Base-by-base conservation (phyloP, 2,329 filamentous ascomycete genomes). In the Pochonia chlamydosporia region DNA sequence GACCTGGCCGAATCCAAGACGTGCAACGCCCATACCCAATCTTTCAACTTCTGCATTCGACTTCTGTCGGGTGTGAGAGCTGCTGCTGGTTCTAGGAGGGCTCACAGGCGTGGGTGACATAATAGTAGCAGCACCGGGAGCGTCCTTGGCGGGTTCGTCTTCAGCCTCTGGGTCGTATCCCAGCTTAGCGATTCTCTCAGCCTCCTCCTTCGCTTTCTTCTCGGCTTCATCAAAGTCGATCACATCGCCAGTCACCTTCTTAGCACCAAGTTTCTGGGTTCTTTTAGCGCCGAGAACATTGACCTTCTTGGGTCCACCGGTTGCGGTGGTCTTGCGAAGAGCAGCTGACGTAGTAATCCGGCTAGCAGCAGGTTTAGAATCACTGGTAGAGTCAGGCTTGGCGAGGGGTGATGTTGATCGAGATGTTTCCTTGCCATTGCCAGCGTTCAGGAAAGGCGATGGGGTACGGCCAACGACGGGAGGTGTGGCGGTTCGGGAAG, bases 141-240 rank as follows among this genome's bases (percentile, higher is more conserved):
- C 74, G 31, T 70, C 57, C 28, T 65, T 65, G 51, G 70, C 67
- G 53, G 64, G 75, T 40, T 66, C 78, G 56, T 79, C 79, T 67
- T 95, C 92, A 18, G 89, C 91, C 53, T 96, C 87, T 1, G 91
- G 89, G 59, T 99, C 90, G 61, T 99, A 99, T 33, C 93, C 93
- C 20, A 99, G 75, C 70, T 95, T 96, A 64, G 86, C 90, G 63
- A 96, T 93, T 56, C 93, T 85, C 67, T 97, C 93, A 3, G 91
- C 93, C 68, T 99, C 93, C 68, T 97, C 93, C 67, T 92, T 95
- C 37, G 93, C 93, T 71, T 95, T 96, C 68, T 88, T 89, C 75
- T 99, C 93, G 3, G 91, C 93, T 66, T 92, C 93, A 54, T 99
- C 93, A 60, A 99, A 99, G 71, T 99, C 92, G 53, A 99, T 91